phyloP scores from a whole-genome alignment of 1,284 basidiomycete genomes.

The Salmacisia buchloeana region DNA sequence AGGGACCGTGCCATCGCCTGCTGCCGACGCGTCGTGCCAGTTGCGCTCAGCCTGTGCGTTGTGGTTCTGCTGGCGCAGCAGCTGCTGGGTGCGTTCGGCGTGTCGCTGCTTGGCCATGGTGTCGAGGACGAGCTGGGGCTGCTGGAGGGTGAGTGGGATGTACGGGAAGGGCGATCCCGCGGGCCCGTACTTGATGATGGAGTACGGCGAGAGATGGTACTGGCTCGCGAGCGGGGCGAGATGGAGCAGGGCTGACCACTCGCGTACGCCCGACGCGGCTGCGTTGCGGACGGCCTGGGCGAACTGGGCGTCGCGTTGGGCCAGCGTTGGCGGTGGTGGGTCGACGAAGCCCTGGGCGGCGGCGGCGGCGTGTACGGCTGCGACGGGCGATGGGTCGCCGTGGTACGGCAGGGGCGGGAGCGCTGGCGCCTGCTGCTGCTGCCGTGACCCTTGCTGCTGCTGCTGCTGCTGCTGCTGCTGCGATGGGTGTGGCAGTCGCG shows the following conservation, averaged over 20 bases:
- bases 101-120: constrained; percentile 29
- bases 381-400: neutral
- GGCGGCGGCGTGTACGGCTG: neutral
- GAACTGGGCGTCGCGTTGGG: constrained; percentile 12
- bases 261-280: constrained; percentile 18
- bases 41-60: constrained; percentile 2
- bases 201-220: constrained; percentile 44
- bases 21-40: too few relatives aligned
- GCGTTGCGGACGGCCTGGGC: constrained; percentile 5
- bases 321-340: constrained; percentile 9
- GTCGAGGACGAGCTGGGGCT: constrained; percentile 27
- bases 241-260: constrained; percentile 44
- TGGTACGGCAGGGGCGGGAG: neutral
- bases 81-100: constrained; percentile 22
- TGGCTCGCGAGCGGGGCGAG: constrained; percentile 42
- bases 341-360: too few relatives aligned
- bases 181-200: constrained; percentile 38
- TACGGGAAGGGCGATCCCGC: constrained; percentile 38
- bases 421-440: neutral
- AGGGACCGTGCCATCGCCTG: too few relatives aligned
- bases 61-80: constrained; percentile 18
- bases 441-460: neutral
- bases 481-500: neutral
- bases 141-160: constrained; percentile 42
- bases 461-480: neutral